phyloP scores from a whole-genome alignment of 305 asterid species.

The Rubia occidens region DNA sequence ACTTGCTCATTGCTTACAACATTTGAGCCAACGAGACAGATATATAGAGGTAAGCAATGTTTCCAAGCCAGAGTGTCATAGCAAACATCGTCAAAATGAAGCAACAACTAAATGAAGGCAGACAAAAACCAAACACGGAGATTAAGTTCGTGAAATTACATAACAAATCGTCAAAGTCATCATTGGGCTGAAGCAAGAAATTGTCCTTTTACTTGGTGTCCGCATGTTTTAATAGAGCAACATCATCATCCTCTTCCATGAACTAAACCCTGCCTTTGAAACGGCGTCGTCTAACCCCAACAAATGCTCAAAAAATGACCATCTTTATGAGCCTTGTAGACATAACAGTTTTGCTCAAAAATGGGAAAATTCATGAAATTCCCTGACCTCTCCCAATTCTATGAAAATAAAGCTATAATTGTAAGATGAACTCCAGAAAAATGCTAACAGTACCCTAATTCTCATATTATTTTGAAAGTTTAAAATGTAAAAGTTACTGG shows the following conservation, averaged over 20 bases:
- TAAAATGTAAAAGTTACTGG: background rate
- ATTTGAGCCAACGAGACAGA: conserved; percentile 92
- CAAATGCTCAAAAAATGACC: no score
- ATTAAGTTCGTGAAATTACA: conserved; percentile 37
- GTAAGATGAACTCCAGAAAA: no score
- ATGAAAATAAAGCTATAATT: no score
- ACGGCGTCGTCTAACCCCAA: conserved; percentile 59
- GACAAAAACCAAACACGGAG: conserved; percentile 15
- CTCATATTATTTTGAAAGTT: background rate
- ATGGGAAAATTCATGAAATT: no score
- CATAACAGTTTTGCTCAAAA: no score
- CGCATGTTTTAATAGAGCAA: conserved; percentile 82
- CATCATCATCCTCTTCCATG: conserved; percentile 71
- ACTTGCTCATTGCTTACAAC: conserved; percentile 80
- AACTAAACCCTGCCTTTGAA: conserved; percentile 61
- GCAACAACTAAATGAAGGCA: conserved; percentile 1
- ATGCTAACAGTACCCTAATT: background rate
- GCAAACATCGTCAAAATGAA: conserved; percentile 51
- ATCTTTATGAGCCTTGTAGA: no score
- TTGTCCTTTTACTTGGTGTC: conserved; percentile 68
- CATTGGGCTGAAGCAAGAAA: conserved; percentile 83
- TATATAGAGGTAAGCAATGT: conserved; percentile 87
- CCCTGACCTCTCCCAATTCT: no score
- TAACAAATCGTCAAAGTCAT: conserved; percentile 66
- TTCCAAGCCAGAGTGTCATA: conserved; percentile 95